Evolutionary conservation across 371 early-diverging fungal species (phyloP).

Genomic region (Syncephalastrum monosporum): DNA sequence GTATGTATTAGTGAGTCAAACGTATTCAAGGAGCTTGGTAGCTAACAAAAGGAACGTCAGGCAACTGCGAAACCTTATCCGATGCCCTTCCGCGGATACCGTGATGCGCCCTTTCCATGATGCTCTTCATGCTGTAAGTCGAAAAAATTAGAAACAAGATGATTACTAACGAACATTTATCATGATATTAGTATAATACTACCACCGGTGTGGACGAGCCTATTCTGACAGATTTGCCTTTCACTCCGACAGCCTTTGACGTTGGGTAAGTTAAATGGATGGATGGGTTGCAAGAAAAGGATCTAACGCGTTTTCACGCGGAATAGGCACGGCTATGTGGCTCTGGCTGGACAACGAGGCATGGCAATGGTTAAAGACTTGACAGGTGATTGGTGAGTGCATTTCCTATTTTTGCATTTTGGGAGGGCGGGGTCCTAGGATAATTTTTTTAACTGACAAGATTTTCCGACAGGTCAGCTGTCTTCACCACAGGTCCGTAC

Average conservation of each 20-base stretch:
- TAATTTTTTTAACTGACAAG: too few relatives aligned
- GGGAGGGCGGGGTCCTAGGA: too few relatives aligned
- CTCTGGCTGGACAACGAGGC: conserved; percentile 23
- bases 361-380: conserved; percentile 18
- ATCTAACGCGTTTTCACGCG: background rate
- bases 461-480: conserved; percentile 9
- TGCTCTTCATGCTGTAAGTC: conserved; percentile 14
- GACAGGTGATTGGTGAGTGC: conserved; percentile 14
- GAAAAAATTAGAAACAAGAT: too few relatives aligned
- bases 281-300: background rate
- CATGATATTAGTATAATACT: conserved; percentile 13
- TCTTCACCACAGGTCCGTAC: conserved; percentile 16
- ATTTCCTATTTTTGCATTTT: conserved; percentile 3
- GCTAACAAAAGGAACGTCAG: conserved; percentile 1
- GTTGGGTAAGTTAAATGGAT: conserved; percentile 13
- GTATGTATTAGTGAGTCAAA: conserved; percentile 6
- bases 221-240: conserved; percentile 16
- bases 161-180: too few relatives aligned
- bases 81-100: conserved; percentile 5
- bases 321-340: conserved; percentile 19
- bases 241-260: conserved; percentile 20
- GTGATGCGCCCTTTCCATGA: conserved; percentile 15
- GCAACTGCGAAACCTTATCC: conserved; percentile 21
- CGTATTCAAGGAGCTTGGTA: background rate
- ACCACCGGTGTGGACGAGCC: conserved; percentile 12